Evolutionary conservation across 768 basidiomycete species (phyloP), one percentile per base, ranked within the genome.

Genomic region (Tylopilus balloui): DNA sequence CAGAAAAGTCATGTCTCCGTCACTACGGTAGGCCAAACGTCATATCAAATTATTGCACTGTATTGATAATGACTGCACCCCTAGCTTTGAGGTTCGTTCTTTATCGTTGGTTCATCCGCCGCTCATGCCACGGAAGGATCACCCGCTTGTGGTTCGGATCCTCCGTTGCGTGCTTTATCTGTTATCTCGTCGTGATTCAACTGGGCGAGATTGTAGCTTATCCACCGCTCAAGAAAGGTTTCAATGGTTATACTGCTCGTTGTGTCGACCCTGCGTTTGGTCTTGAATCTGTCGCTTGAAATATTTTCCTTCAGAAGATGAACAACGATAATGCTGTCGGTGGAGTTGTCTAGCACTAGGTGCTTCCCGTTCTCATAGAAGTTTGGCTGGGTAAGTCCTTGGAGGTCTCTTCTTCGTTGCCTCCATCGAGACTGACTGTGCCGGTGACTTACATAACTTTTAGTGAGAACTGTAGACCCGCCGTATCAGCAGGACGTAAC

Each of bases 251-350:
- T 57, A 80, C 81, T 0, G 78, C 80, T 2, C 78, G 83, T 41
- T 83, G 82, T 56, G 78, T 79, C 19, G 83, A 85, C 62, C 83
- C 83, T 43, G 81, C 83, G 19, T 73, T 84, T 38, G 83, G 80
- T 32, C 85, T 86, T 61, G 82, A 79, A 14, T 58, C 61, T 82
- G 84, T 59, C 66, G 83, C 36, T 60, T 77, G 51, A 80, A 80
- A 74, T 73, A 82, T 72, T 64, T 83, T 13, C n/a, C 77, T 85
- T 45, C 81, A 82, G 27, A 83, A 83, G 11, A 79, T 80, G 0
- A 81, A 81, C 55, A 84, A 84, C 54, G 74, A 83, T 58, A 82
- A 82, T 61, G 81, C 80, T 19, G 79, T 80, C 27, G 78, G 79
- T 23, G 71, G 75, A 20, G 77, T 76, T 21, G 70, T 79, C 17